phyloP scores from a whole-genome alignment of 345 rosid genomes.

The Erodium maritimum region DNA sequence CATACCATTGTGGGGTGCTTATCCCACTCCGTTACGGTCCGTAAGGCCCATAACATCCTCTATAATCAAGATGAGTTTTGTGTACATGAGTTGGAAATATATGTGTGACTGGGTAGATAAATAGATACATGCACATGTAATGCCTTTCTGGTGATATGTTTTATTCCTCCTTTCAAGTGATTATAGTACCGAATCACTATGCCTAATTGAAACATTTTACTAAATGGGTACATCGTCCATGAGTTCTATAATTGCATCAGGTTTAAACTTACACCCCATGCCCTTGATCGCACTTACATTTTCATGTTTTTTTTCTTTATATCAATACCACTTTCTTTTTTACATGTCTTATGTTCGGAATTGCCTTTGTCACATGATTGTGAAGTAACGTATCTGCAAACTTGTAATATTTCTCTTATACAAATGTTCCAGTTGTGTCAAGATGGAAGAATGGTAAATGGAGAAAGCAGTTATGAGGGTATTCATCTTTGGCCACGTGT shows the following conservation, averaged over 20 bases:
- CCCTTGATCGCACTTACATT: no score
- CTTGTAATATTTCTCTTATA: constrained; percentile 5
- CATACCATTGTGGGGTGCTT: no score
- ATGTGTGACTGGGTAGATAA: no score
- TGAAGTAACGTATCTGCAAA: constrained; percentile 3
- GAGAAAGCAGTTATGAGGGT: constrained; percentile 36
- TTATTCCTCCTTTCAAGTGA: background rate
- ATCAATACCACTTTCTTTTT: background rate
- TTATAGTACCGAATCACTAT: background rate
- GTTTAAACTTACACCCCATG: no score
- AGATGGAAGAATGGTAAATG: constrained; percentile 15
- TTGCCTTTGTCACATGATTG: constrained; percentile 4
- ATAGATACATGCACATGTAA: no score
- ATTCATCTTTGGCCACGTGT: constrained; percentile 12
- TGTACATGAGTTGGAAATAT: no score
- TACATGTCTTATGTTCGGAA: background rate
- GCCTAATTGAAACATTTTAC: no score
- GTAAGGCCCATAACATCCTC: no score
- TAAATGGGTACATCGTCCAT: background rate
- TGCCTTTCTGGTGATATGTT: no score
- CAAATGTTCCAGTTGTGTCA: constrained; percentile 10
- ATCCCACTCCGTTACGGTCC: no score
- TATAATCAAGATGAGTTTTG: no score
- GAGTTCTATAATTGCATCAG: background rate
- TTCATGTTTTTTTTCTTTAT: no score